Evolutionary conservation across 2,329 filamentous ascomycete species (phyloP).

Genomic region (Penicillium capsulatum): DNA sequence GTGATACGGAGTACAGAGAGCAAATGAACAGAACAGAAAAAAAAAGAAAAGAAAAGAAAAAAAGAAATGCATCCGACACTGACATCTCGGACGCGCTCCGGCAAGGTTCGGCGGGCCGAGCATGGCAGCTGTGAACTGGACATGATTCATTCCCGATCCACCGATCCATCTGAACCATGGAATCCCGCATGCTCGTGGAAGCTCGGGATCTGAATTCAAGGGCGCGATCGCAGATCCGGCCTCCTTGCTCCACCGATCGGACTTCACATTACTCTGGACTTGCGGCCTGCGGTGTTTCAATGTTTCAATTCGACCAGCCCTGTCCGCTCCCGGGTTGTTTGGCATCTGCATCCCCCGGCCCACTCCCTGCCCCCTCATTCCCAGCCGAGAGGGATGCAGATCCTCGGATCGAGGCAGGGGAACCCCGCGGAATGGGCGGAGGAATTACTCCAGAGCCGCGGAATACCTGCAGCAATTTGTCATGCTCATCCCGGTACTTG

Average conservation of each 20-base stretch:
- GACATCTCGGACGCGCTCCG: background rate
- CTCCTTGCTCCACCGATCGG: background rate
- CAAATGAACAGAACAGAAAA: background rate
- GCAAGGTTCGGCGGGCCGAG: background rate
- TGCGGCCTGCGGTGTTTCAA: too few relatives aligned
- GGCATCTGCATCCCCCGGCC: background rate
- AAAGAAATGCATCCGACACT: too few relatives aligned
- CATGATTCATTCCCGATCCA: too few relatives aligned
- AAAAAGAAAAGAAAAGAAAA: background rate
- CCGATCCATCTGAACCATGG: too few relatives aligned
- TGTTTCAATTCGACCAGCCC: too few relatives aligned
- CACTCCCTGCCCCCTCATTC: conserved; percentile 10
- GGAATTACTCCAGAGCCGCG: conserved; percentile 9
- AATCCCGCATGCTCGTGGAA: conserved; percentile 17
- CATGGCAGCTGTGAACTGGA: background rate
- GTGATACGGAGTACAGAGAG: too few relatives aligned
- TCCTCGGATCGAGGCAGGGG: conserved; percentile 15
- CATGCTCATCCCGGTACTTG: too few relatives aligned
- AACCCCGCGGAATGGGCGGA: conserved; percentile 11
- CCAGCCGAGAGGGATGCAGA: conserved; percentile 20
- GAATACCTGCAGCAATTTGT: conserved; percentile 2
- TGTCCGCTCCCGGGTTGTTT: too few relatives aligned
- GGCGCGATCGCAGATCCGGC: conserved; percentile 7
- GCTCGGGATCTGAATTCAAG: conserved; percentile 14
- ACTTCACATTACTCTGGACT: background rate